Base-by-base conservation (phyloP, 305 asterid species). In the Fraxinus paxiana region DNA sequence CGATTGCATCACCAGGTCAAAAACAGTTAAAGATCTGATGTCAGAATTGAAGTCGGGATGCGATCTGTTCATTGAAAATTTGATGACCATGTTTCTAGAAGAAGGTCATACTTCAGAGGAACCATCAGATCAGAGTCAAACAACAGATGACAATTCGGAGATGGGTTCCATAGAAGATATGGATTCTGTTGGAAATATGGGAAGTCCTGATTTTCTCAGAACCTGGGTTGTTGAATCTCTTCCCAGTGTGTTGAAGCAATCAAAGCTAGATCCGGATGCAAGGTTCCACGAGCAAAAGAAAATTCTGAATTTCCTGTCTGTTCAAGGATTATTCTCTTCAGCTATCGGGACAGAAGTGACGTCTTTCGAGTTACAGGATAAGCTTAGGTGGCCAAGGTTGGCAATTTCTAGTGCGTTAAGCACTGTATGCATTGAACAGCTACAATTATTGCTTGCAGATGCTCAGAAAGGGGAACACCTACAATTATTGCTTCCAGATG, bases 61-160 rank as follows among this genome's bases (percentile, higher is more conserved):
- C 84, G 81, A 87, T 80, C 83, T 89, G 71, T 90, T 94, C 67
- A 88, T 93, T 82, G 92, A 94, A 85, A 91, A 87, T 85, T 87
- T 94, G 90, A 83, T 85, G 20, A 61, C 84, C 79, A 86, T 96
- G 97, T 94, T 96, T 91, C 87, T 94, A 33, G 98, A 94, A 82
- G 99, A 92, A 80, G 92, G 90, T 20, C 86, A 74, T 80, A 87
- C 93, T 71, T 94, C 95, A 12, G 98, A 96, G 76, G 98, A 94
- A 85, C 98, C 98, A 83, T 96, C 98, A 77, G 99, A 94, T 90
- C 98, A 94, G 89, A 96, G 98, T 86, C 98, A 94, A 84, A 96
- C 99, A 71, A 93, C 97, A 8, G 98, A 96, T 86, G 99, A 94
- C 81, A 94, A 93, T 88, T 96, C 98, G 3, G 99, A 96, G 88